Evolutionary conservation across 176 grass and related monocot species (phyloP), one percentile per base, ranked within the genome.

Genomic region (Juncus effusus): DNA sequence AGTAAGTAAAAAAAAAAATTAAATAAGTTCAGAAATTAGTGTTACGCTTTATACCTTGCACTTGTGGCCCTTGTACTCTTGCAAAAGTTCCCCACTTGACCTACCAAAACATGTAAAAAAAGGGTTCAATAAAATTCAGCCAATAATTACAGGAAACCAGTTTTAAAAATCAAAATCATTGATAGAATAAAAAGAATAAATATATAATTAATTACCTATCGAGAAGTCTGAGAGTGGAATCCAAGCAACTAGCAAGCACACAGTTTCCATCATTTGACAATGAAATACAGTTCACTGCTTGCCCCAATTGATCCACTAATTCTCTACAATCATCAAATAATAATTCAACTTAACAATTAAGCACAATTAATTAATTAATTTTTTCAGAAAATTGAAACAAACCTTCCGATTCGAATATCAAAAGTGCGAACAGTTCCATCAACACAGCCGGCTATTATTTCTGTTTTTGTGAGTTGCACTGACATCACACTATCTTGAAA

Each of bases 401-500:
- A 96, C 93, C 87, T 91, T 63, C 93, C 93, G 75, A 91, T 91
- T 16, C 93, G 87, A 77, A 96, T 96, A 45, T 96, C 87, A 77
- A 96, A 96, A 63, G 93, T 86, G 12, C 82, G 85, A 38, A 97
- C 55, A 55, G 93, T 91, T 73, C 93, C 87, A 67, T 91, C 93
- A 56, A 96, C 87, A 86, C 85, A 91, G 15, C 88, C 93, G 67
- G 93, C 93, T 62, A 97, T 92, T 71, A 97, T 97, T 82, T 97
- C 88, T 37, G 88, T 89, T 67, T 84, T 84, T 53, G 88, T 97
- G 56, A 97, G 35, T 75, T 69, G 72, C 59, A 92, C 82, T 74
- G 93, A 92, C 93, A 92, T 97, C 47, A 97, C 88, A 56, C 93
- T 97, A 55, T 97, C 93, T 86, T 97, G 88, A 76, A 97, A 97